These are phyloP conservation scores for Nemania sp. DNA, from an alignment of 2,329 filamentous ascomycete genomes.

Conservation along the genomic window DNA sequence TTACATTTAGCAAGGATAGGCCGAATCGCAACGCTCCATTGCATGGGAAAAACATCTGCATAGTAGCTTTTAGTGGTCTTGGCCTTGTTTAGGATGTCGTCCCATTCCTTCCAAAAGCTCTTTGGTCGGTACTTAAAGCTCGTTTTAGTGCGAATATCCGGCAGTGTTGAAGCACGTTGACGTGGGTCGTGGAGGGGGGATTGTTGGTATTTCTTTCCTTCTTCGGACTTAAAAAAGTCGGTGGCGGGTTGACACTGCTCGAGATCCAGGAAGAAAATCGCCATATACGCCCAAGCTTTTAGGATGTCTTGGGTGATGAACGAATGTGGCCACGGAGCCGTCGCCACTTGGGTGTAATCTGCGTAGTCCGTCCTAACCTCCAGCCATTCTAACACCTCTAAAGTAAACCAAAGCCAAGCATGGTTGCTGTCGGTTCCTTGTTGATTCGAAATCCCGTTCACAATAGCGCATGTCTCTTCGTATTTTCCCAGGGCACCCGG, in stretches of 20 bases:
- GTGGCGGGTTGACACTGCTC: constrained; percentile 40
- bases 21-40: constrained; percentile 56
- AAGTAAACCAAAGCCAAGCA: constrained; percentile 48
- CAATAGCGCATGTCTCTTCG: constrained; percentile 53
- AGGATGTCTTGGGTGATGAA: constrained; percentile 55
- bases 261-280: constrained; percentile 54
- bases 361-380: constrained; percentile 43
- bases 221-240: constrained; percentile 53
- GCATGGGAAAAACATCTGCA: constrained; percentile 49
- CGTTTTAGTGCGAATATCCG: constrained; percentile 53
- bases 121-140: constrained; percentile 54
- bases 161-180: constrained; percentile 54
- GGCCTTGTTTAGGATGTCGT: constrained; percentile 45
- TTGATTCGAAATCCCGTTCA: constrained; percentile 48
- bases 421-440: constrained; percentile 30
- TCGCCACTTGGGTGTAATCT: constrained; percentile 39
- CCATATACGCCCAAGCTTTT: constrained; percentile 53
- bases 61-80: constrained; percentile 39
- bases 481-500: constrained; percentile 55
- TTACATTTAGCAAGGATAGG: constrained; percentile 55
- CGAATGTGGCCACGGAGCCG: constrained; percentile 50
- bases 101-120: constrained; percentile 55
- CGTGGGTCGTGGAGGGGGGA: constrained; percentile 55
- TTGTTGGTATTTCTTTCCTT: constrained; percentile 52
- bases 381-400: constrained; percentile 48